Evolutionary conservation across 2,329 filamentous ascomycete species (phyloP), one percentile per base, ranked within the genome.

Genomic region (Neofusicoccum cordaticola): DNA sequence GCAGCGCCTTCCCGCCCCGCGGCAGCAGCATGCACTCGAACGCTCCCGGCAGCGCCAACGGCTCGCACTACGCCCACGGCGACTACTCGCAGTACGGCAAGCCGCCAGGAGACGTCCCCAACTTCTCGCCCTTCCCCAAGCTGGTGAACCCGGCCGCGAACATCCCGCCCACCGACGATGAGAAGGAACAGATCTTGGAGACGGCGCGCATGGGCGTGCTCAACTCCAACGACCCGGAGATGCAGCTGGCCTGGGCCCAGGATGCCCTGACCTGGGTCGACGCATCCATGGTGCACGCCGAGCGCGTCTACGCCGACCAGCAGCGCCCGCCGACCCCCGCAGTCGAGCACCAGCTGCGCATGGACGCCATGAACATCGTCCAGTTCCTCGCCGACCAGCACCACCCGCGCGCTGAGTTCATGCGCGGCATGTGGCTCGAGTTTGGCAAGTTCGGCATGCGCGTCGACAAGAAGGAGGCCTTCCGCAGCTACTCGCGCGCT

Each of bases 201-300:
- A 90, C 89, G 74, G 92, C 93, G 39, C 88, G 94, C 64, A 81
- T 90, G 67, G 86, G 90, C 66, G 94, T 98, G 41, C 84, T 99
- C 68, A 92, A 93, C 74, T 97, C 93, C 52, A 96, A 96, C 73
- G 93, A 99, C 75, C 92, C 96, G 56, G 90, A 96, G 70, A 96
- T 96, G 88, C 95, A 99, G 81, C 85, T 99, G 72, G 92, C 92
- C 66, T 99, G 95, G 95, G 94, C 95, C 45, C 91, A 96, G 74
- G 95, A 98, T 78, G 90, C 93, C 50, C 84, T 99, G 66, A 87
- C 89, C 62, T 97, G 93, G 82, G 92, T 94, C 37, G 94, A 97
- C 73, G 89, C 93, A 65, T 86, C 91, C 56, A 86, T 89, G 72
- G 89, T 96, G 71, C 89, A 93, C 66, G 87, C 90, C 71, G 82